Evolutionary conservation across 176 grass and related monocot genomes (phyloP), one percentile per base, ranked within the genome.

Genomic region (Saccharum officinarum): DNA sequence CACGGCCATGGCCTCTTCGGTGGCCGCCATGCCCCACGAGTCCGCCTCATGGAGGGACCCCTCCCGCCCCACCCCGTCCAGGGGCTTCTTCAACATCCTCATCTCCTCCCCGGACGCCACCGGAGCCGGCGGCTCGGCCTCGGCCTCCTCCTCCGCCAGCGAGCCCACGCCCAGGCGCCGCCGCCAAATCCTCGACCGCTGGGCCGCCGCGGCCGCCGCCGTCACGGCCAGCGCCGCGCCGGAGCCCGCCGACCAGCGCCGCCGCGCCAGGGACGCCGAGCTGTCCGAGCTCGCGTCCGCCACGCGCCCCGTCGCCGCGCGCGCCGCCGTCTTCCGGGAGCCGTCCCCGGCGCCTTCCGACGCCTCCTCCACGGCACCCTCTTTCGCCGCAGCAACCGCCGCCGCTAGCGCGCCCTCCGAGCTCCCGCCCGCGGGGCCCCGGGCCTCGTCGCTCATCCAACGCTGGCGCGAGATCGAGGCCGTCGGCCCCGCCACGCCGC

Each of bases 391-490:
- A 12, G 6, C n/a, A 1, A 6, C 2, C 39, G 70, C 49, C 16
- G 5, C 46, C n/a, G 6, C n/a, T 1, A 6, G 5, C 39, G 70
- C 42, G 44, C 71, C 71, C 23, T 4, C 73, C 67, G 82, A 97
- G 8, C 72, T 86, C 23, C 89, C 83, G 1, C 84, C 84, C 11
- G 23, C 84, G 23, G 94, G 87, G 10, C 91, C 91, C n/a, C 93
- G 97, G 0, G 93, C 97, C 8, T 95, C 97, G 0, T 98, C 97
- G 66, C 81, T 98, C 67, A 98, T 98, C 57, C 97, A 98, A 84
- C 94, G 91, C 42, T 98, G 97, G 97, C 85, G 97, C 80, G 97
- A 94, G 84, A 78, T 98, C 64, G 97, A 98, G 91, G 91, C 91
- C 9, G 88, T 85, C 34, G 78, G 80, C 0, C 83, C 88, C 11